Percentiles rank a stretch among this genome's conserved stretches.
phyloP scores from a whole-genome alignment of 345 rosid species.

The Eucalyptus melliodora region DNA sequence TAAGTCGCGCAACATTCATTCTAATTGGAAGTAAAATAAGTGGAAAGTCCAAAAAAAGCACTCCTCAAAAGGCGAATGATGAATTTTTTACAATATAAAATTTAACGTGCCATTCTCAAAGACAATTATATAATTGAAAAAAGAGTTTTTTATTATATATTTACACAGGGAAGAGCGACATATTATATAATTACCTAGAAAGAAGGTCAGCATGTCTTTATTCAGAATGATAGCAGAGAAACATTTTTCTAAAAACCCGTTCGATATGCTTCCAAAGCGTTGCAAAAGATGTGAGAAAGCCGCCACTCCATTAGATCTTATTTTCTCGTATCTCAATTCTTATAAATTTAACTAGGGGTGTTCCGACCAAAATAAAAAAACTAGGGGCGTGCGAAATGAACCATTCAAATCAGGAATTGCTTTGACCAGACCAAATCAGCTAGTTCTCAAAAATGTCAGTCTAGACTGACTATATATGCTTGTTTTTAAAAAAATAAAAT shows the following conservation, averaged over 20 bases:
- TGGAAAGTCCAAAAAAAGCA: not conserved
- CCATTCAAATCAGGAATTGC: not conserved
- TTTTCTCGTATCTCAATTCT: not conserved
- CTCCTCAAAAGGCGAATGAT: not conserved
- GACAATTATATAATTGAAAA: not conserved
- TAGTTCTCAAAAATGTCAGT: rapidly evolving
- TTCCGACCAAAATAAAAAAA: too few relatives aligned
- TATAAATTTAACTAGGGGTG: not conserved
- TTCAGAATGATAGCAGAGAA: not conserved
- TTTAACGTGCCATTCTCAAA: not conserved
- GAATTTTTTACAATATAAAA: not conserved
- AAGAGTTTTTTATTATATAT: not conserved
- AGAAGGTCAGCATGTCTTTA: not conserved
- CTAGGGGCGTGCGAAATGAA: not conserved
- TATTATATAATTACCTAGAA: not conserved
- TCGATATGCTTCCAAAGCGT: not conserved
- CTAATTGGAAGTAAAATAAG: not conserved
- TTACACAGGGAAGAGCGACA: not conserved
- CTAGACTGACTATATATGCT: too few relatives aligned
- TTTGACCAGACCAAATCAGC: not conserved
- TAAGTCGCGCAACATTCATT: not conserved
- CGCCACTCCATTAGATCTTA: not conserved
- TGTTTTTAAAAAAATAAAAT: too few relatives aligned
- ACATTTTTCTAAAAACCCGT: not conserved
- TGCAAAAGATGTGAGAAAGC: not conserved